A percentile compares a stretch with the other conserved stretches of the same genome.
phyloP scores from a whole-genome alignment of 106 monocot genomes.

The Dendrobium huoshanense region DNA sequence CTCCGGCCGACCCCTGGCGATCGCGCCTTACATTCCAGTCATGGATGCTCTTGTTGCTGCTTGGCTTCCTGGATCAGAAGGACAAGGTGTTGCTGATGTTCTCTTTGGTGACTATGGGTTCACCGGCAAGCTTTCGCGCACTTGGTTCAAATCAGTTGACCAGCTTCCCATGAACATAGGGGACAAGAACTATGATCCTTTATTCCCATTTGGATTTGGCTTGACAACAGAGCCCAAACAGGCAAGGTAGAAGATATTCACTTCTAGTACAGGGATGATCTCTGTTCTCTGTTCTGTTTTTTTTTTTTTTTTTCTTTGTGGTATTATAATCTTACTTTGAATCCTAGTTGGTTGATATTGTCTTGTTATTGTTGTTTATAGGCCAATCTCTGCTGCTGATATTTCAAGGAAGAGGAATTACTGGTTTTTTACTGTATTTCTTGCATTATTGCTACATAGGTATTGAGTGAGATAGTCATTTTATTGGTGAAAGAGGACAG shows the following conservation, averaged over 20 bases:
- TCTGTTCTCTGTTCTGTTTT: not conserved
- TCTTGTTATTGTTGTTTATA: not conserved
- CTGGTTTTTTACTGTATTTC: not conserved
- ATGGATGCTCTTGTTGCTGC: constrained; percentile 48
- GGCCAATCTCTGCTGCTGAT: constrained; percentile 2
- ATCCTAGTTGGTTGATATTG: not conserved
- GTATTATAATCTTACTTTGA: not conserved
- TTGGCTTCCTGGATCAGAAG: constrained; percentile 52
- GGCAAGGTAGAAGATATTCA: not conserved
- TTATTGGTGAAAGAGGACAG: not conserved
- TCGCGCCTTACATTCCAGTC: constrained; percentile 22
- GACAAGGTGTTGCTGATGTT: constrained; percentile 26
- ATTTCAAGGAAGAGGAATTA: not conserved
- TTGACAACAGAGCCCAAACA: constrained; percentile 7
- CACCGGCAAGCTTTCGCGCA: constrained; percentile 21
- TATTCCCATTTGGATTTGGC: constrained; percentile 20
- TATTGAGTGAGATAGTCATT: not conserved
- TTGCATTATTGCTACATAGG: not conserved
- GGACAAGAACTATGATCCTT: constrained; percentile 16
- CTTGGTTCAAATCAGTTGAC: constrained; percentile 15
- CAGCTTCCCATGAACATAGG: constrained; percentile 21
- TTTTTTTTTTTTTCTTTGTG: not conserved
- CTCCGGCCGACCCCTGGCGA: constrained; percentile 40
- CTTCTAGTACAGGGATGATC: not conserved
- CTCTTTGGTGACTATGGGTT: constrained; percentile 20